Conservation (phyloP, 306 rosid genomes). For the Aeschynomene evenia region DNA sequence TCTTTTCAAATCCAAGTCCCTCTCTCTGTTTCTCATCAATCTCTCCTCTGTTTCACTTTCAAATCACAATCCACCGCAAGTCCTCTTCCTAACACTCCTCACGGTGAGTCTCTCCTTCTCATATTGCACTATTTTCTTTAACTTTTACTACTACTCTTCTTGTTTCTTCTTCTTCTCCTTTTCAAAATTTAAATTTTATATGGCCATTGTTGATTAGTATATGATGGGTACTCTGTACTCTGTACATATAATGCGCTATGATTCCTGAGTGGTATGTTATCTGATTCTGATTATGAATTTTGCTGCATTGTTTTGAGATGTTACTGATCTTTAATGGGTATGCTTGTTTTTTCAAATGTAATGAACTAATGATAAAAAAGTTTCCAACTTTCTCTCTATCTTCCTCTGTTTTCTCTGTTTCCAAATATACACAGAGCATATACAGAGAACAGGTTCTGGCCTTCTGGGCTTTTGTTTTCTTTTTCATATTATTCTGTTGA, state of each 20-base stretch:
- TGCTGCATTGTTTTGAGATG: neutral
- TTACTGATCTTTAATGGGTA: constrained; percentile 27
- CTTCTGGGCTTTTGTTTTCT: neutral
- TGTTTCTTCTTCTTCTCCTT: neutral
- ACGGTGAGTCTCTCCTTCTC: constrained; percentile 16
- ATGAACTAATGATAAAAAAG: constrained; percentile 1
- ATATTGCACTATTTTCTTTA: neutral
- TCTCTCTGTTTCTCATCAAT: neutral
- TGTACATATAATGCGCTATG: neutral
- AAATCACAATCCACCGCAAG: neutral
- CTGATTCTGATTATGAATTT: neutral
- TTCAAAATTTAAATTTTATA: neutral
- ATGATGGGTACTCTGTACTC: neutral
- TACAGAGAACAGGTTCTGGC: neutral
- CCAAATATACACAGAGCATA: constrained; percentile 7
- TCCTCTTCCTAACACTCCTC: neutral
- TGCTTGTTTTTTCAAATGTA: constrained; percentile 4
- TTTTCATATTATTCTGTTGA: neutral
- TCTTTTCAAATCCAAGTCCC: neutral
- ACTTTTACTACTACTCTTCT: neutral
- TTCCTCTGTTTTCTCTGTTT: constrained; percentile 30
- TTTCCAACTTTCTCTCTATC: constrained; percentile 30
- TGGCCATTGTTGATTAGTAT: neutral
- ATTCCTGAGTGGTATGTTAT: neutral
- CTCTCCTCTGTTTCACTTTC: constrained; percentile 3